Percentiles rank a stretch among this genome's conserved stretches.
Evolutionary conservation across 192 early-diverging fungal genomes (phyloP).

Genomic region (Backusella circina): DNA sequence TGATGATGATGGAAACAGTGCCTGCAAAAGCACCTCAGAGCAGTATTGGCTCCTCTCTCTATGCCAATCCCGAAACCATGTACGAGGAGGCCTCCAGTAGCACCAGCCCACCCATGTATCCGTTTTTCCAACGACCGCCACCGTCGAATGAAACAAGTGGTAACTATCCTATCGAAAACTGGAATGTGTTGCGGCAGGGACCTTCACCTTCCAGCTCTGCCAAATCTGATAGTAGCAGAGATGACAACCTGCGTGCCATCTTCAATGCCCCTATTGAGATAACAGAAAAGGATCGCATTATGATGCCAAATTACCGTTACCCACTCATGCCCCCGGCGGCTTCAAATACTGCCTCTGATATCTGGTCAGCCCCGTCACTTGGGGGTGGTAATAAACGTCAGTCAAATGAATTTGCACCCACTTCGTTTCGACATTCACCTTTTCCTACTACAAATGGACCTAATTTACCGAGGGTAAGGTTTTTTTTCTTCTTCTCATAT

Average conservation of each 20-base stretch:
- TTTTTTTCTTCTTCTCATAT: neutral
- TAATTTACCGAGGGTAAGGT: neutral
- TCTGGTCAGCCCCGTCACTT: neutral
- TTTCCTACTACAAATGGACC: neutral
- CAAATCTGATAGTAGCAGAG: neutral
- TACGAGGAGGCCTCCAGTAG: neutral
- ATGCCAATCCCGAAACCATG: neutral
- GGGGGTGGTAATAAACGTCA: neutral
- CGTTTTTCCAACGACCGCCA: neutral
- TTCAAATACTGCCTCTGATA: neutral
- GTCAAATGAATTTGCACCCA: neutral
- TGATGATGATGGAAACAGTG: neutral
- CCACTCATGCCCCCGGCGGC: neutral
- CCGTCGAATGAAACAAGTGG: neutral
- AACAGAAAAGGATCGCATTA: neutral
- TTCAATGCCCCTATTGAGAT: neutral
- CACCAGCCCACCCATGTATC: neutral
- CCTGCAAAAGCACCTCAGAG: neutral
- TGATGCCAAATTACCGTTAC: conserved; percentile 3
- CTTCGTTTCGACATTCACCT: neutral
- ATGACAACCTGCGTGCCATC: neutral
- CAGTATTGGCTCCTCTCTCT: neutral
- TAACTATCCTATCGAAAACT: neutral
- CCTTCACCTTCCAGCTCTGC: neutral
- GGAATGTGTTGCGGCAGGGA: neutral